phyloP scores from a whole-genome alignment of 2,329 filamentous ascomycete genomes.

The Nemania sp. region DNA sequence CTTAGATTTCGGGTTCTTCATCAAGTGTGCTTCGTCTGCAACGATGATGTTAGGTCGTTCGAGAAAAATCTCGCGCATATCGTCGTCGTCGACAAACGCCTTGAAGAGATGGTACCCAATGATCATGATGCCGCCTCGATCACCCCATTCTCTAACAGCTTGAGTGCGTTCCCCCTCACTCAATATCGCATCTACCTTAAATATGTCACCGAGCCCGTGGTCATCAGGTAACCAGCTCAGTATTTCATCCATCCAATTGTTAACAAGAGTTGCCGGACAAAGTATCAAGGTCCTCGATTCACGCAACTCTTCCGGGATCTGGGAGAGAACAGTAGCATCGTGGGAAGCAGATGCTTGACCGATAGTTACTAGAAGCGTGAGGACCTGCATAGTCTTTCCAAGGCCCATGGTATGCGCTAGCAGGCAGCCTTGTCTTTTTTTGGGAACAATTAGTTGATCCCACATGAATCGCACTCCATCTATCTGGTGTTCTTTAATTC shows the following conservation, averaged over 20 bases:
- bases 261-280: slow-evolving; percentile 78
- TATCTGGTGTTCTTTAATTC: slow-evolving; percentile 84
- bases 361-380: slow-evolving; percentile 83
- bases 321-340: slow-evolving; percentile 67
- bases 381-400: slow-evolving; percentile 92
- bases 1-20: slow-evolving; percentile 74
- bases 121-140: slow-evolving; percentile 77
- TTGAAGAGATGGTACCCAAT: slow-evolving; percentile 79
- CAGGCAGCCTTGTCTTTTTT: slow-evolving; percentile 77
- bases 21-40: slow-evolving; percentile 84
- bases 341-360: slow-evolving; percentile 72
- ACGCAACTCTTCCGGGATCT: slow-evolving; percentile 76
- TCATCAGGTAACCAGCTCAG: slow-evolving; percentile 72
- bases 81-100: slow-evolving; percentile 50
- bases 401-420: slow-evolving; percentile 92
- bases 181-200: slow-evolving; percentile 63
- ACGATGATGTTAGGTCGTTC: slow-evolving; percentile 78
- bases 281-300: slow-evolving; percentile 76
- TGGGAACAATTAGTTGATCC: slow-evolving; percentile 78
- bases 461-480: slow-evolving; percentile 88
- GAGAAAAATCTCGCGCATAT: slow-evolving; percentile 59
- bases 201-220: slow-evolving; percentile 65
- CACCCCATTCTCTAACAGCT: slow-evolving; percentile 69
- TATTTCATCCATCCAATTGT: slow-evolving; percentile 88
- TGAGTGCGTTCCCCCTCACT: slow-evolving; percentile 55